Evolutionary conservation across 2,329 filamentous ascomycete species (phyloP).

Genomic region (Geosmithia putterillii): DNA sequence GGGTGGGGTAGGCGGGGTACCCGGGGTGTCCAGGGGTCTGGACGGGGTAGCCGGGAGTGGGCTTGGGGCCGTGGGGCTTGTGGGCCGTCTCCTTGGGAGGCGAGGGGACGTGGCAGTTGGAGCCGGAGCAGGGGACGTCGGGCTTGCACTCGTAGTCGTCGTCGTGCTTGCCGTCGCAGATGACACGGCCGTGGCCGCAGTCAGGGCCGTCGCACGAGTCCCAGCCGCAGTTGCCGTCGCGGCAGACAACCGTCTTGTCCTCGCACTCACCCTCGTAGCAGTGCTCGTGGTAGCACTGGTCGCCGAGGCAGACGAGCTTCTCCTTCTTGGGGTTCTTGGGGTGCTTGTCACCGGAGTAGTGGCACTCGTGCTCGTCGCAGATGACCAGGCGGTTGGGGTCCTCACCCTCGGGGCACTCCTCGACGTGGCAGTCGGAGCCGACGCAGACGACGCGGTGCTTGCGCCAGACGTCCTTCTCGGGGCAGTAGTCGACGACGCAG

Average conservation of each 20-base stretch:
- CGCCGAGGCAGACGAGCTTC: slow-evolving; percentile 22
- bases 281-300: slow-evolving; percentile 15
- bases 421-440: slow-evolving; percentile 5
- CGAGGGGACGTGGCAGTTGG: slow-evolving; percentile 6
- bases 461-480: slow-evolving; percentile 9
- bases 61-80: slow-evolving; percentile 2
- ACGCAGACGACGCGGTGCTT: slow-evolving; percentile 6
- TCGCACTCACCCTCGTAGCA: slow-evolving; percentile 13
- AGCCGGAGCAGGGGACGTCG: slow-evolving; percentile 8
- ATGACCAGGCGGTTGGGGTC: slow-evolving; percentile 4
- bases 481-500: slow-evolving; percentile 9
- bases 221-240: slow-evolving; percentile 14
- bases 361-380: slow-evolving; percentile 6
- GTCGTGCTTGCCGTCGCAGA: slow-evolving; percentile 12
- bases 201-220: slow-evolving; percentile 14
- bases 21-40: too few species aligned
- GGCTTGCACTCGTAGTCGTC: slow-evolving; percentile 14
- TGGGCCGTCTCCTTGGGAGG: too few species aligned
- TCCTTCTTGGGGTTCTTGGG: slow-evolving; percentile 10
- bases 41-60: slow-evolving; percentile 2
- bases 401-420: slow-evolving; percentile 4
- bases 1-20: too few species aligned
- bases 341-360: slow-evolving; percentile 6
- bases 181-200: slow-evolving; percentile 16
- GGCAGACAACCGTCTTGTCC: slow-evolving; percentile 20